phyloP scores from a whole-genome alignment of 2,329 filamentous ascomycete genomes.

The Paramyrothecium roridum region DNA sequence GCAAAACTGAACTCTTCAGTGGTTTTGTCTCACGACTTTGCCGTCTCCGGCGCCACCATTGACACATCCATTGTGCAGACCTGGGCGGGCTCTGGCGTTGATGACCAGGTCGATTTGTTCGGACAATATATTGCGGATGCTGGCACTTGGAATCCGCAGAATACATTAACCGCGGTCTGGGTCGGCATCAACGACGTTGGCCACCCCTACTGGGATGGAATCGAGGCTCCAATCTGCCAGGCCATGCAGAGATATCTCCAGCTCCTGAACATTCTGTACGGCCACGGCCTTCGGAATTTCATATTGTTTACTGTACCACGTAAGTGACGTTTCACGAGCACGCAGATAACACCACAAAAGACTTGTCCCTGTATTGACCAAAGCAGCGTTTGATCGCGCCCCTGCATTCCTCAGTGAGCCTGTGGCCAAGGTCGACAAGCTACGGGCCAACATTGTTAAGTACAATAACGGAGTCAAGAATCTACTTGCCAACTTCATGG shows the following conservation, averaged over 20 bases:
- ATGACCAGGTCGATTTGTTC: constrained; percentile 13
- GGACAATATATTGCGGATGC: constrained; percentile 10
- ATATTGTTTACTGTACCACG: not conserved
- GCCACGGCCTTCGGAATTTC: not conserved
- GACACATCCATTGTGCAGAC: constrained; percentile 14
- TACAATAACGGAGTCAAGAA: not conserved
- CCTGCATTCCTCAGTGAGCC: not conserved
- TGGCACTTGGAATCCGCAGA: not conserved
- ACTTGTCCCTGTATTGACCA: not conserved
- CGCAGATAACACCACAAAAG: not conserved
- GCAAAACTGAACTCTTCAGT: constrained; percentile 10
- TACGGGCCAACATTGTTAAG: not conserved
- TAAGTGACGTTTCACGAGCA: not conserved
- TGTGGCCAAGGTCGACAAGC: not conserved
- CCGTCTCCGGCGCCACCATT: constrained; percentile 13
- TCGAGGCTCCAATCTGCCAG: constrained; percentile 7
- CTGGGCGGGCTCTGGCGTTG: constrained; percentile 5
- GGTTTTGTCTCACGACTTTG: constrained; percentile 15
- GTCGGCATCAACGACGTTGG: constrained; percentile 17
- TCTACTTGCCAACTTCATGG: not conserved
- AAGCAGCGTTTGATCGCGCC: not conserved
- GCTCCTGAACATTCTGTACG: not conserved
- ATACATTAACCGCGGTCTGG: constrained; percentile 12
- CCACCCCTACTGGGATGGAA: constrained; percentile 13
- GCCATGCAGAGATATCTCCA: constrained; percentile 1